Conservation (phyloP, 192 early-diverging fungal genomes). For the Umbelopsis vinacea region DNA sequence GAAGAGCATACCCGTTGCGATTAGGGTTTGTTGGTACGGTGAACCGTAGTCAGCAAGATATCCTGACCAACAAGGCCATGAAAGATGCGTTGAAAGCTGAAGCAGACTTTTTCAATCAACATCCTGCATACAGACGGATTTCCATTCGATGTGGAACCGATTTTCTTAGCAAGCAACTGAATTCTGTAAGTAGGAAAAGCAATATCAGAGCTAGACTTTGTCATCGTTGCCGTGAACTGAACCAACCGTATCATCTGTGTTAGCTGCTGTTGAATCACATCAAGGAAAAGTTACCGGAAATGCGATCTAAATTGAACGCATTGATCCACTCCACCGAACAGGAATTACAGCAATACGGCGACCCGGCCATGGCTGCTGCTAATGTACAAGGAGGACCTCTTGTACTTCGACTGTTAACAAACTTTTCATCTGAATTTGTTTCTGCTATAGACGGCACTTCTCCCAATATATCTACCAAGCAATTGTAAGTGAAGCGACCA, state of each 20-base stretch:
- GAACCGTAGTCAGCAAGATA: conserved; percentile 85
- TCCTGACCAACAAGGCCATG: conserved; percentile 72
- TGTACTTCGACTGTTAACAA: conserved; percentile 57
- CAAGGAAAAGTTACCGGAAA: conserved; percentile 75
- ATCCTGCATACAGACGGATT: conserved; percentile 76
- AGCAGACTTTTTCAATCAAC: conserved; percentile 67
- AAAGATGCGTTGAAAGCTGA: conserved; percentile 68
- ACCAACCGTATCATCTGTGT: no score
- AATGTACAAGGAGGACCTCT: conserved; percentile 38
- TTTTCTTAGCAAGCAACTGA: conserved; percentile 69
- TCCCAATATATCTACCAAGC: conserved; percentile 73
- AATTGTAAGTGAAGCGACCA: conserved; percentile 49
- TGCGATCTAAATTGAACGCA: conserved; percentile 74
- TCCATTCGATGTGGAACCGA: conserved; percentile 73
- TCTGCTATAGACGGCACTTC: conserved; percentile 79
- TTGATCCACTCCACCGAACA: conserved; percentile 73
- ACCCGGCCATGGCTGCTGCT: conserved; percentile 45
- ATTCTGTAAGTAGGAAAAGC: conserved; percentile 47
- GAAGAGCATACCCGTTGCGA: conserved; percentile 75
- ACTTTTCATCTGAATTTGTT: conserved; percentile 77
- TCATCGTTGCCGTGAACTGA: no score
- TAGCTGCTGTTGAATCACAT: conserved; percentile 79
- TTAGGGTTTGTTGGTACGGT: conserved; percentile 83
- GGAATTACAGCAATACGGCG: conserved; percentile 72
- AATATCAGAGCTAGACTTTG: not conserved